Percentiles rank a stretch among this genome's conserved stretches.
These are phyloP conservation scores for Yamadazyma endophytica DNA, from an alignment of 805 yeast genomes.

Conservation along the genomic window DNA sequence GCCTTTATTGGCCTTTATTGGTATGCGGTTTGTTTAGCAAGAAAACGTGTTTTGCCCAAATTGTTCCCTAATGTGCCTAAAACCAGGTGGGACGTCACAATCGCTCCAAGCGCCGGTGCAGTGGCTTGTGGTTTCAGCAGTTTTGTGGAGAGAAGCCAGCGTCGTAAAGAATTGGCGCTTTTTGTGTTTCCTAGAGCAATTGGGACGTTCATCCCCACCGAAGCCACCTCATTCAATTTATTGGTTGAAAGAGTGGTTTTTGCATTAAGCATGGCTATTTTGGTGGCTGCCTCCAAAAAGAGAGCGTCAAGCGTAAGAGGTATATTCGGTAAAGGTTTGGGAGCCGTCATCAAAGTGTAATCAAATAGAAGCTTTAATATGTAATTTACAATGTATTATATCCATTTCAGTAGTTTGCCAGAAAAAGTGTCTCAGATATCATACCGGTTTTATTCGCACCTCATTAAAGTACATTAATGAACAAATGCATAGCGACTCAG, in stretches of 20 bases:
- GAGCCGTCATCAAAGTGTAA: slow-evolving; percentile 11
- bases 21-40: slow-evolving; percentile 44
- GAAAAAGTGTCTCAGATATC: too few species aligned
- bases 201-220: slow-evolving; percentile 28
- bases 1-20: slow-evolving; percentile 39
- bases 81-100: slow-evolving; percentile 33
- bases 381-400: too few species aligned
- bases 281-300: slow-evolving; percentile 29
- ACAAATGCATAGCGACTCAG: too few species aligned
- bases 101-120: slow-evolving; percentile 40
- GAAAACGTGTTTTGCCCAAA: slow-evolving; percentile 36
- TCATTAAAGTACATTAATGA: too few species aligned
- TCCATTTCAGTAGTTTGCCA: too few species aligned
- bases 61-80: slow-evolving; percentile 33
- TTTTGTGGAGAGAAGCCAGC: slow-evolving; percentile 32
- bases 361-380: not conserved
- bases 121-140: slow-evolving; percentile 39
- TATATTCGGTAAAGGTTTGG: slow-evolving; percentile 31
- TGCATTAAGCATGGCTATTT: slow-evolving; percentile 29
- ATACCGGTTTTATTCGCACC: too few species aligned
- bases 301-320: slow-evolving; percentile 31
- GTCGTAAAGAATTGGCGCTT: slow-evolving; percentile 45
- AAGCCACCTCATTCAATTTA: slow-evolving; percentile 20
- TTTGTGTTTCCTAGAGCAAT: slow-evolving; percentile 42
- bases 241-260: slow-evolving; percentile 27